Percentiles rank a stretch among this genome's conserved stretches.
Evolutionary conservation across 2,329 filamentous ascomycete genomes (phyloP).

Genomic region (Penicillium oxalicum): DNA sequence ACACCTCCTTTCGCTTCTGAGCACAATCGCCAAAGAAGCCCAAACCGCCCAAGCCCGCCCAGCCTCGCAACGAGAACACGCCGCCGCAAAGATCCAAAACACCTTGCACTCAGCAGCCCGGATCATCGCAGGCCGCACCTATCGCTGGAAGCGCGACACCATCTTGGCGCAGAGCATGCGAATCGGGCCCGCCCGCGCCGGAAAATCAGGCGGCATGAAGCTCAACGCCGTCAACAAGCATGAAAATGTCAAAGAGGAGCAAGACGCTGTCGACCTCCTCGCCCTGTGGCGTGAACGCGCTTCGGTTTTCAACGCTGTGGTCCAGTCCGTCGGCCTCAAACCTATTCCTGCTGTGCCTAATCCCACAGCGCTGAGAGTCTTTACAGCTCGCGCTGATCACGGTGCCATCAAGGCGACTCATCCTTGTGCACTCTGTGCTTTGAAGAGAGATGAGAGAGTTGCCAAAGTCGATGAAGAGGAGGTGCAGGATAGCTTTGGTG

Average conservation of each 20-base stretch:
- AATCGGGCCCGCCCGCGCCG: constrained; percentile 67
- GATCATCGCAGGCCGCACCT: constrained; percentile 75
- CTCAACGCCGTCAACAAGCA: constrained; percentile 77
- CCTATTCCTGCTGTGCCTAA: constrained; percentile 65
- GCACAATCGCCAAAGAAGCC: constrained; percentile 57
- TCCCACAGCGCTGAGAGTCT: constrained; percentile 44
- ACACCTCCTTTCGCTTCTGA: constrained; percentile 66
- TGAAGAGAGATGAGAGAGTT: constrained; percentile 82
- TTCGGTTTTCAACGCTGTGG: constrained; percentile 64
- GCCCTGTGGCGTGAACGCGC: constrained; percentile 69
- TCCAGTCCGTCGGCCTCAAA: constrained; percentile 33
- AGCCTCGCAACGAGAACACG: constrained; percentile 4
- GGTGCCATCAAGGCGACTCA: constrained; percentile 68
- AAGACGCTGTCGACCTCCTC: constrained; percentile 74
- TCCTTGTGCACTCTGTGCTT: constrained; percentile 76
- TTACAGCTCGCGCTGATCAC: constrained; percentile 54
- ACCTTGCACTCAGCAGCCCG: constrained; percentile 59
- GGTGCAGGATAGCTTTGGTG: constrained; percentile 83
- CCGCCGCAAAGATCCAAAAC: constrained; percentile 23
- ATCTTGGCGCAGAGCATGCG: constrained; percentile 81
- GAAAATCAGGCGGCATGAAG: constrained; percentile 80
- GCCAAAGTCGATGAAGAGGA: constrained; percentile 61
- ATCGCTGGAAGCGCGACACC: constrained; percentile 86
- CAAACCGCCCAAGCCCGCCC: constrained; percentile 57
- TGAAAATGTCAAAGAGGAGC: constrained; percentile 75